Percentiles rank a stretch among this genome's conserved stretches.
These are phyloP conservation scores for Pythium aphanidermatum DNA, from an alignment of 352 stramenopile genomes.

Conservation along the genomic window DNA sequence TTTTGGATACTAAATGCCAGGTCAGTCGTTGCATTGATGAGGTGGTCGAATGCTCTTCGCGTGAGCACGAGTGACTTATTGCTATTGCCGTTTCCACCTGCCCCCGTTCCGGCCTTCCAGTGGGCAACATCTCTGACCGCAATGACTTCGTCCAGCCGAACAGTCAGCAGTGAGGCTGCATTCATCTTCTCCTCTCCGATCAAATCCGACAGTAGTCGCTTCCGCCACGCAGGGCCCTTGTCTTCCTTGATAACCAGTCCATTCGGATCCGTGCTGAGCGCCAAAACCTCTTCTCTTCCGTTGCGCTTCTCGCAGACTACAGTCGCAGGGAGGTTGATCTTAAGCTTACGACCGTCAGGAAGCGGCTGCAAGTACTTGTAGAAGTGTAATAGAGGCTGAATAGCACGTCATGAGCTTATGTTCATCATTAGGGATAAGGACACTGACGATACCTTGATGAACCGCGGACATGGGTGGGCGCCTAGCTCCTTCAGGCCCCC, in stretches of 20 bases:
- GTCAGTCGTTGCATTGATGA: constrained; percentile 51
- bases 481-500: not conserved
- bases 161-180: constrained; percentile 8
- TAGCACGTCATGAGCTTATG: not conserved
- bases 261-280: constrained; percentile 39
- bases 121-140: constrained; percentile 53
- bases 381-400: constrained; percentile 61
- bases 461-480: constrained; percentile 20
- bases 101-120: constrained; percentile 27
- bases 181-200: constrained; percentile 12
- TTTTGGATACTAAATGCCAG: constrained; percentile 60
- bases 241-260: constrained; percentile 47
- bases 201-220: constrained; percentile 45
- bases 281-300: constrained; percentile 48
- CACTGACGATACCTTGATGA: constrained; percentile 28
- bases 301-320: constrained; percentile 53
- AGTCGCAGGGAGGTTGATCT: constrained; percentile 53
- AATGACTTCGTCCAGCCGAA: constrained; percentile 30
- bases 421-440: no score
- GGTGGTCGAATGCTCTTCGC: constrained; percentile 39
- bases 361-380: constrained; percentile 82
- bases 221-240: constrained; percentile 46
- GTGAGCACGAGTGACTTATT: constrained; percentile 65
- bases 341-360: constrained; percentile 31
- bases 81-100: constrained; percentile 16